These are phyloP conservation scores for Mayamaea pseudoterrestris DNA, from an alignment of 108 stramenopile genomes.

Conservation along the genomic window DNA sequence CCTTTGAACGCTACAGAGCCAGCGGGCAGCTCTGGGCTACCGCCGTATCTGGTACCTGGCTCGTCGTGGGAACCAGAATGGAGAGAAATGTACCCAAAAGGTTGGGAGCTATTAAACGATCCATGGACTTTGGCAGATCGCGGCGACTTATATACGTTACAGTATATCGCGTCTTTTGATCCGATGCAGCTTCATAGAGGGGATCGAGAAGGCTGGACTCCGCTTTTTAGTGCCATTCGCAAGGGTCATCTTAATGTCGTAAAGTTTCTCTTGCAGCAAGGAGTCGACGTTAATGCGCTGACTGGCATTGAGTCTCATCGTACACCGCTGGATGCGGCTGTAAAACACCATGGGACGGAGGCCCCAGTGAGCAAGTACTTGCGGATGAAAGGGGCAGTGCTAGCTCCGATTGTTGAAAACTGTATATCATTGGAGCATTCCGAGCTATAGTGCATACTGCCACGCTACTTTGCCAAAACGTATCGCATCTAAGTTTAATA, in stretches of 20 bases:
- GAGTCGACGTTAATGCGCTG: constrained; percentile 6
- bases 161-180: background rate
- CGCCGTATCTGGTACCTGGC: constrained; percentile 38
- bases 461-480: background rate
- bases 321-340: constrained; percentile 1
- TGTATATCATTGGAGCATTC: too few species aligned
- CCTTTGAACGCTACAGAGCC: constrained; percentile 9
- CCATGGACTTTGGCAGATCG: background rate
- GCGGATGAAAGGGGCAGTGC: too few species aligned
- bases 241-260: background rate
- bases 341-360: background rate
- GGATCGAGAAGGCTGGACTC: constrained; percentile 1
- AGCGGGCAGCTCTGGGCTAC: constrained; percentile 28
- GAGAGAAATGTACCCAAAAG: constrained; percentile 12
- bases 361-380: background rate
- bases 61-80: constrained; percentile 26
- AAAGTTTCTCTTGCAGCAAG: constrained; percentile 2
- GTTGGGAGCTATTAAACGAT: constrained; percentile 19
- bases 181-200: background rate
- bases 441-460: background rate
- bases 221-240: background rate
- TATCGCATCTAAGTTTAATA: background rate
- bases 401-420: too few species aligned
- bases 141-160: constrained; percentile 4
- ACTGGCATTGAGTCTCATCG: too few species aligned